Conservation (phyloP, 2,329 filamentous ascomycete genomes). For the Alternaria ventricosa region DNA sequence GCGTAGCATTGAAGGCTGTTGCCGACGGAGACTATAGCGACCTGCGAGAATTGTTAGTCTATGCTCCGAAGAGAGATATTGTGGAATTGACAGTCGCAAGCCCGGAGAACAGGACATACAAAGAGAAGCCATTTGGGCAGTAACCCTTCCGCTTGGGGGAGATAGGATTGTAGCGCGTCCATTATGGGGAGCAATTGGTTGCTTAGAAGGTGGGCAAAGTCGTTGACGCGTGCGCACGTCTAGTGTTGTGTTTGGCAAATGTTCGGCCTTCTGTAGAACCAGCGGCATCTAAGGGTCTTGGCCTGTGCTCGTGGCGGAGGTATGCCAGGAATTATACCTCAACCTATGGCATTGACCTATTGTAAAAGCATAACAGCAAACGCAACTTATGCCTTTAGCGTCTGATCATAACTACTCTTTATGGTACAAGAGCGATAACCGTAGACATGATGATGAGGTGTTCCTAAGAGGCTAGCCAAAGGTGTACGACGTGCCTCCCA, state of each 20-base stretch:
- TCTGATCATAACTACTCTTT: not conserved
- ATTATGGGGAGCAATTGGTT: slow-evolving; percentile 24
- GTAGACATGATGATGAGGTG: not conserved
- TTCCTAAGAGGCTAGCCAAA: not conserved
- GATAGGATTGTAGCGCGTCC: slow-evolving; percentile 46
- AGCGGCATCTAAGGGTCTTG: not conserved
- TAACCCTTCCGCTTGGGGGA: slow-evolving; percentile 57
- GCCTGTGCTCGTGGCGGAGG: slow-evolving; percentile 4
- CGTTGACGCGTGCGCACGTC: not conserved
- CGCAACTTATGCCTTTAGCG: not conserved
- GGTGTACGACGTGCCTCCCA: not conserved
- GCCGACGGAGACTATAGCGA: slow-evolving; percentile 79
- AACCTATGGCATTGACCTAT: not conserved
- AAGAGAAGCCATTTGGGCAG: slow-evolving; percentile 71
- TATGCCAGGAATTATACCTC: not conserved
- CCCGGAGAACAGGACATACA: slow-evolving; percentile 51
- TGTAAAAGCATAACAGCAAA: not conserved
- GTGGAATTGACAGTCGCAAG: not conserved
- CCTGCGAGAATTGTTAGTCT: slow-evolving; percentile 56
- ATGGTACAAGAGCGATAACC: not conserved
- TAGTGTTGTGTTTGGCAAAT: not conserved
- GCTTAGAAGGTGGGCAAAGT: not conserved
- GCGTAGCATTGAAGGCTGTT: slow-evolving; percentile 86
- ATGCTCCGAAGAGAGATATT: not conserved
- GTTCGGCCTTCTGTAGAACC: not conserved